phyloP scores from a whole-genome alignment of 1,139 yeast species.

The Meyerozyma guilliermondii region DNA sequence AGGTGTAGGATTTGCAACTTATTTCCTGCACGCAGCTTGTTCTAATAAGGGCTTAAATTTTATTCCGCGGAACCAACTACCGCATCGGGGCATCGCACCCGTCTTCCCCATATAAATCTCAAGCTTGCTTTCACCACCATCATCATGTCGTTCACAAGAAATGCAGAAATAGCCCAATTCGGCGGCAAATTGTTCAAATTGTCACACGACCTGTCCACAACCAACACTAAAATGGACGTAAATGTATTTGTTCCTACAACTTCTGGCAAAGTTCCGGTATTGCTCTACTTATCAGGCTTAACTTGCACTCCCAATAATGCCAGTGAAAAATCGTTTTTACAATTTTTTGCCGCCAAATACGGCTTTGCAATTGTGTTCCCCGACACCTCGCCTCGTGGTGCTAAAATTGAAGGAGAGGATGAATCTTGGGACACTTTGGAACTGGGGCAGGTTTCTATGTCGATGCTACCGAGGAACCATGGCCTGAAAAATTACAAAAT shows the following conservation, averaged over 20 bases:
- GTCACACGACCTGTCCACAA: conserved; percentile 60
- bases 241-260: conserved; percentile 75
- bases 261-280: conserved; percentile 52
- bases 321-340: conserved; percentile 89
- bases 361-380: conserved; percentile 91
- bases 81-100: conserved; percentile 1
- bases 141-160: conserved; percentile 47
- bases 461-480: conserved; percentile 73
- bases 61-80: not conserved
- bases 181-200: conserved; percentile 77
- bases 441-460: conserved; percentile 94
- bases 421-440: conserved; percentile 88
- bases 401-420: conserved; percentile 74
- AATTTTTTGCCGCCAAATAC: conserved; percentile 70
- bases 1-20: too few species aligned
- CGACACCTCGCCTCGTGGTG: conserved; percentile 97
- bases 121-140: not conserved
- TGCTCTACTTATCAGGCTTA: conserved; percentile 80
- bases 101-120: not conserved
- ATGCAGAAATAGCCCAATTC: conserved; percentile 58
- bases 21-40: not conserved
- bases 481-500: conserved; percentile 71
- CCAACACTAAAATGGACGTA: conserved; percentile 75
- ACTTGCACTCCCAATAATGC: conserved; percentile 95
- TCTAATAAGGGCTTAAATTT: too few species aligned